Evolutionary conservation across 805 yeast genomes (phyloP), one percentile per base, ranked within the genome.

Genomic region (Sungouiella thailandica): DNA sequence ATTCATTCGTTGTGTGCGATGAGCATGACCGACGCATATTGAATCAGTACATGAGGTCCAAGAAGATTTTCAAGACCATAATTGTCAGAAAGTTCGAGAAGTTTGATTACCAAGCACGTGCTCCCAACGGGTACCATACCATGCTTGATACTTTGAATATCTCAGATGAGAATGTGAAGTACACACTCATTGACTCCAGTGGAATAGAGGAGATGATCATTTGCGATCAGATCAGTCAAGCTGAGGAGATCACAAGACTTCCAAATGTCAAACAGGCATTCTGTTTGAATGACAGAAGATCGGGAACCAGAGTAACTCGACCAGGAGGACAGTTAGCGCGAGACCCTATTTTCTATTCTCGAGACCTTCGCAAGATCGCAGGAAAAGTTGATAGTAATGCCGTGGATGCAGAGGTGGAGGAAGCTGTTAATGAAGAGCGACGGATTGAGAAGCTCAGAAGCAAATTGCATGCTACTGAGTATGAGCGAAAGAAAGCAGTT

Each of bases 1-100:
- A 69, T 25, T 66, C 86, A 0, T 87, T 86, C 56, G 65, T 84
- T 23, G 96, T 86, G 1, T 67, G 74, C 23, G 75, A 73, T 49
- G 72, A 65, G 29, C 66, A 67, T 18, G 97, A 90, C 52, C 67
- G 78, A 28, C 46, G 44, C 35, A 27, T 58, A 7, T 47, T 66
- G 14, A 44, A 32, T 2, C 53, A 55, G 8, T 47, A 57, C 1
- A 49, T 81, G 32, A 59, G 65, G 10, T 43, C 50, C 0, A 41
- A 67, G 17, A 47, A 54, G 9, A 31, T 53, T 4, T 50, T 57
- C 37, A 58, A 58, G 28, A 68, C 69, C 29, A 67, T 82, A 7
- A 55, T 76, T 16, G 68, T 71, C 2, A 64, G 87, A 39, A 63
- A 54, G 31, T 64, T 68, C 16, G 93, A 86, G 46, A 54, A 56